Percentiles rank a stretch among this genome's conserved stretches.
Evolutionary conservation across 495 filamentous ascomycete genomes (phyloP).

Genomic region (Lasiosphaeris hirsuta): DNA sequence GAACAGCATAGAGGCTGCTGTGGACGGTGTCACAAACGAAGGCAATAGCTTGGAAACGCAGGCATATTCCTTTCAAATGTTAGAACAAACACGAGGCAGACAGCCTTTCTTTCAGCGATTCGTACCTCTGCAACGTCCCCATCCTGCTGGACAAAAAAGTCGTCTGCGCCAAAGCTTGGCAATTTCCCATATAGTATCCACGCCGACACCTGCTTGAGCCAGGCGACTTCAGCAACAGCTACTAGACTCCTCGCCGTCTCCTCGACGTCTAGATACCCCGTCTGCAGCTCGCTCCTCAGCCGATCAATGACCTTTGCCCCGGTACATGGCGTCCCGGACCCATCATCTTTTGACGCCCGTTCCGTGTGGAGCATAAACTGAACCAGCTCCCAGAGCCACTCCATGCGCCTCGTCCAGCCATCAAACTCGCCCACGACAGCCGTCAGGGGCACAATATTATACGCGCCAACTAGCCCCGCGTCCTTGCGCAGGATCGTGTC

Average conservation of each 20-base stretch:
- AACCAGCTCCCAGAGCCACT: conserved; percentile 78
- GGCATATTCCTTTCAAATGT: conserved; percentile 29
- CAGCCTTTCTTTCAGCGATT: not conserved
- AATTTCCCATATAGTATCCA: conserved; percentile 88
- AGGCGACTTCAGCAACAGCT: conserved; percentile 78
- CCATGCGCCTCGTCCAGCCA: conserved; percentile 75
- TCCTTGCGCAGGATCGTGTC: conserved; percentile 68
- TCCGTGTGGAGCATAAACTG: conserved; percentile 55
- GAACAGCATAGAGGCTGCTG: conserved; percentile 82
- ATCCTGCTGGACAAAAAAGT: conserved; percentile 71
- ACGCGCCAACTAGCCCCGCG: conserved; percentile 72
- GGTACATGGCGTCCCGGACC: conserved; percentile 25
- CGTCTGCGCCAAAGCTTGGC: conserved; percentile 65
- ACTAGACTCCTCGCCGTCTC: conserved; percentile 65
- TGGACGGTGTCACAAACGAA: conserved; percentile 68
- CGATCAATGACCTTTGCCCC: conserved; percentile 73
- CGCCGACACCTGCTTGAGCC: conserved; percentile 82
- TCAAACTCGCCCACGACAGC: conserved; percentile 78
- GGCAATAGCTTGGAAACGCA: conserved; percentile 57
- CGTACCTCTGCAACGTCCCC: conserved; percentile 33
- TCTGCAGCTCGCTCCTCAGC: conserved; percentile 69
- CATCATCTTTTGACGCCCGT: conserved; percentile 5
- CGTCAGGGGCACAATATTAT: conserved; percentile 87
- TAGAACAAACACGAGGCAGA: not conserved
- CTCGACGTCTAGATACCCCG: conserved; percentile 86